Base-by-base conservation (phyloP, 805 yeast genomes). In the Teunomyces lycoperdinae region DNA sequence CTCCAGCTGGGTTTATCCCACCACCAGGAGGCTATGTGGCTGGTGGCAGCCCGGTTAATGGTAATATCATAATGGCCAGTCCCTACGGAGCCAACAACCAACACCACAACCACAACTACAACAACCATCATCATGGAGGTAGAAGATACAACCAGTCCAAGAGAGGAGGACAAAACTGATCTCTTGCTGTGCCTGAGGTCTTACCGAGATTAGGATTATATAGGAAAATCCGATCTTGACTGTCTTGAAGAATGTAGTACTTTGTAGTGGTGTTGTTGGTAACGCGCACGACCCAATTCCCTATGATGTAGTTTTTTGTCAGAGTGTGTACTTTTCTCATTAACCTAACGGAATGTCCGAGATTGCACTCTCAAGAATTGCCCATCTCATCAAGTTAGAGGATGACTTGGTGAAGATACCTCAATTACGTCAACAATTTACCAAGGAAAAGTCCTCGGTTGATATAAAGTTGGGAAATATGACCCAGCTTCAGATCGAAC, bases 381-480 rank as follows among this genome's bases (percentile, higher is more conserved):
- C 73, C 27, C 64, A 67, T 46, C 59, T 73, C 39, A 67, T 73
- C 44, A 69, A 70, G 54, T 63, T 64, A 16, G 77, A 73, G 51
- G 78, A 73, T 54, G 90, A 86, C 49, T 65, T 85, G 34, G 78
- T 73, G 44, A 81, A 78, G 48, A 74, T 85, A 5, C 66, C 71
- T 9, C 66, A 71, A 7, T 64, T 86, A 27, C 78, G 77, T 47
- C 80, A 76, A 45, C 85, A 81, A 49, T 66, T 86, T 42, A 50
- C 63, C 5, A 84, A 83, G 53, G 96, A 92, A 59, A 88, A 87
- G 62, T 76, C 85, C 0, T 77, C 86, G 3, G 71, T 89, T 9
- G 96, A 89, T 56, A 73, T 84, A 42, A 92, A 89, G 60, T 71
- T 92, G 53, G 81, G 80, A 57, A 68, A 85, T 35, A 86, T 85